Conservation (phyloP, 306 rosid species). For the Arachis hypogaea region DNA sequence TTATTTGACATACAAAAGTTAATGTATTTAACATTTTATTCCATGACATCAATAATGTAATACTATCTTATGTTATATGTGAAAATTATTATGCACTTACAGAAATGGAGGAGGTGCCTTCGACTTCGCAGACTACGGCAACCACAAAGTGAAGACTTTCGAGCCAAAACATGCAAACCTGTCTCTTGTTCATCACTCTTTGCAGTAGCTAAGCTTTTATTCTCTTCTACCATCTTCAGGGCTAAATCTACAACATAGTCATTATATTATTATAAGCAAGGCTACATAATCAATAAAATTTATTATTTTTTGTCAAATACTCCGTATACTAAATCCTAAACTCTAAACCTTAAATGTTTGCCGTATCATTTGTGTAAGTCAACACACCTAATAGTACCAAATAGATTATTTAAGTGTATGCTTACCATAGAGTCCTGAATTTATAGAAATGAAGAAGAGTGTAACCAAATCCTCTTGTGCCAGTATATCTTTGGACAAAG, state of each 20-base stretch:
- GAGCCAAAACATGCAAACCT: constrained; percentile 48
- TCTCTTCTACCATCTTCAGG: constrained; percentile 27
- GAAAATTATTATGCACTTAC: constrained; percentile 23
- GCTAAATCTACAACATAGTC: constrained; percentile 44
- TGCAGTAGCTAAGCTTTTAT: constrained; percentile 25
- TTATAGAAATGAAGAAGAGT: constrained; percentile 33
- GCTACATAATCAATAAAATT: too few species aligned
- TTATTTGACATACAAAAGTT: background rate
- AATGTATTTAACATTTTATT: too few species aligned
- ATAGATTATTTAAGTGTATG: background rate
- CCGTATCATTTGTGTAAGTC: too few species aligned
- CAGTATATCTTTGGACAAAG: background rate
- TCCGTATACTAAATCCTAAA: too few species aligned
- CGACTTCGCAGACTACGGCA: constrained; percentile 13
- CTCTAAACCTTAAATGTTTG: too few species aligned
- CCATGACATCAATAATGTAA: too few species aligned
- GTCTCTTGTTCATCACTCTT: constrained; percentile 29
- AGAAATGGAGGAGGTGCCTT: constrained; percentile 21
- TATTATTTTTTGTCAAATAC: too few species aligned
- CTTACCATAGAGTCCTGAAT: constrained; percentile 45
- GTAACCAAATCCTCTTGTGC: constrained; percentile 17
- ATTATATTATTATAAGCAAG: too few species aligned
- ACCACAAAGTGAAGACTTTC: constrained; percentile 27
- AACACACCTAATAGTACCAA: background rate
- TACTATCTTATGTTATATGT: too few species aligned